Percentiles rank a stretch among this genome's conserved stretches.
Evolutionary conservation across 352 stramenopile genomes (phyloP).

Genomic region (Pythium phragmitis): DNA sequence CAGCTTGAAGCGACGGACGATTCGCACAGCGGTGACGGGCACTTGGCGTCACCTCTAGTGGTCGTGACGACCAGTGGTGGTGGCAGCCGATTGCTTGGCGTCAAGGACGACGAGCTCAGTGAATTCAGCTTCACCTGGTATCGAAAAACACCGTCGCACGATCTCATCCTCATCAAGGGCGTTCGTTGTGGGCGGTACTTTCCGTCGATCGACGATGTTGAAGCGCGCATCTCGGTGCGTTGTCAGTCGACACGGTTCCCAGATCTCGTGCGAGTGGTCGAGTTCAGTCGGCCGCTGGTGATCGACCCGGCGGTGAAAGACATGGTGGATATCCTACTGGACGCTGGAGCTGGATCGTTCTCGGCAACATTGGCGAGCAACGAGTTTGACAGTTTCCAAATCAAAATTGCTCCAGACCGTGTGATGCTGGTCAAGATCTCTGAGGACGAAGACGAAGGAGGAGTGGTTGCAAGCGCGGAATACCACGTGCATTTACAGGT

Average conservation of each 20-base stretch:
- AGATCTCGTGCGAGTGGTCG: conserved; percentile 51
- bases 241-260: conserved; percentile 68
- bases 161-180: conserved; percentile 69
- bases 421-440: conserved; percentile 73
- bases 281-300: conserved; percentile 42
- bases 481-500: conserved; percentile 74
- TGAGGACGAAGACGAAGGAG: conserved; percentile 63
- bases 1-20: conserved; percentile 36
- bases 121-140: conserved; percentile 76
- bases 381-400: conserved; percentile 78
- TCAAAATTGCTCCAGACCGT: conserved; percentile 59
- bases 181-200: conserved; percentile 56
- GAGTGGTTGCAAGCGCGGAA: conserved; percentile 44
- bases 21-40: conserved; percentile 12
- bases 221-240: conserved; percentile 49
- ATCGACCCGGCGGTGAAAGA: conserved; percentile 66
- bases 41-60: conserved; percentile 50
- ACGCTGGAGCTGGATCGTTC: conserved; percentile 67
- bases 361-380: conserved; percentile 79
- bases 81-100: conserved; percentile 41
- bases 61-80: conserved; percentile 38
- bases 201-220: conserved; percentile 73
- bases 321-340: conserved; percentile 70
- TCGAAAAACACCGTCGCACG: conserved; percentile 47
- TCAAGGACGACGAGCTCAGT: conserved; percentile 56